Evolutionary conservation across 140 eudicot genomes (phyloP).

Genomic region (Stevia rebaudiana): DNA sequence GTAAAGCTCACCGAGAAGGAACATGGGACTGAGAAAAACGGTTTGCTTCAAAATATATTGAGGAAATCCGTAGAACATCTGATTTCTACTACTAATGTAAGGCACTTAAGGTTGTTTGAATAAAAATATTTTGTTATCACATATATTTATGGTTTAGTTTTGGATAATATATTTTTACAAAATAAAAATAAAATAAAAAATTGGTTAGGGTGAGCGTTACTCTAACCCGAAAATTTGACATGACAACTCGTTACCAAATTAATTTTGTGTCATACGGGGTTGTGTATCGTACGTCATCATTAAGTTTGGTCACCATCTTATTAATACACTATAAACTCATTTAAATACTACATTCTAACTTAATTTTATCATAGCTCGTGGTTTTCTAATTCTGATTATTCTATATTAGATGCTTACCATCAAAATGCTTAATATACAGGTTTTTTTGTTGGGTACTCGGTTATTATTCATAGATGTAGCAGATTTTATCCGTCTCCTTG

Average conservation of each 20-base stretch:
- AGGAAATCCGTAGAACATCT: constrained; percentile 34
- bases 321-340: not conserved
- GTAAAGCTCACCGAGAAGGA: constrained; percentile 20
- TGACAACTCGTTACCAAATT: too few relatives aligned
- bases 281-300: too few relatives aligned
- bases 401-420: not conserved
- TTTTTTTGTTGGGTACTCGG: constrained; percentile 52
- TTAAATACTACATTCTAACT: not conserved
- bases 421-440: constrained; percentile 28
- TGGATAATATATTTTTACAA: too few relatives aligned
- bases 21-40: constrained; percentile 20
- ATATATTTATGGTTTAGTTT: too few relatives aligned
- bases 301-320: too few relatives aligned
- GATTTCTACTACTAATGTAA: constrained; percentile 48
- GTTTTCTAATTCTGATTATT: not conserved
- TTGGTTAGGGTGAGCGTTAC: too few relatives aligned
- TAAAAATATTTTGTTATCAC: not conserved
- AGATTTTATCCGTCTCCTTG: constrained; percentile 31
- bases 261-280: too few relatives aligned
- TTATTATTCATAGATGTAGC: constrained; percentile 42
- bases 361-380: not conserved
- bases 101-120: constrained; percentile 9
- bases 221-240: too few relatives aligned
- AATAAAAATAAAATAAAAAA: too few relatives aligned
- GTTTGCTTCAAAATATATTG: constrained; percentile 27